phyloP scores from a whole-genome alignment of 129 eudicot genomes.

The Scalesia atractyloides region DNA sequence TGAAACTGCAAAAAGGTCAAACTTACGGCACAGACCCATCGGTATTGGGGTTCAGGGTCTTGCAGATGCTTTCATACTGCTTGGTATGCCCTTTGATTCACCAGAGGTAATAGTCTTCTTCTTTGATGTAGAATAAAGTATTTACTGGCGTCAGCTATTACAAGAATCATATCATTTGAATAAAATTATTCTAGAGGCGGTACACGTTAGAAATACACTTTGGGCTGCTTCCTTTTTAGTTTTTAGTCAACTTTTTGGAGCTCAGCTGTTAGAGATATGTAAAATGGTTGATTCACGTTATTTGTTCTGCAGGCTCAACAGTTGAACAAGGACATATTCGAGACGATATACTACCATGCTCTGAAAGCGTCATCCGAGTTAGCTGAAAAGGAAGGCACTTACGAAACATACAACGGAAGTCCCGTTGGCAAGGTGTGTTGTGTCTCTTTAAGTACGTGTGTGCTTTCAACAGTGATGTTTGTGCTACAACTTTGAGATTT shows the following conservation, averaged over 20 bases:
- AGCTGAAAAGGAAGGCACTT: constrained; percentile 81
- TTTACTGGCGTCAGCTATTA: not conserved
- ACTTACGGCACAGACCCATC: constrained; percentile 83
- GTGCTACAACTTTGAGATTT: no score
- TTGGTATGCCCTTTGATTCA: constrained; percentile 96
- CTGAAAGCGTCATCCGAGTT: constrained; percentile 83
- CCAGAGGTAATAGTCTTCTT: constrained; percentile 65
- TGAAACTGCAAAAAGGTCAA: constrained; percentile 90
- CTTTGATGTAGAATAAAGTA: no score
- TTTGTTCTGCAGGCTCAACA: constrained; percentile 73
- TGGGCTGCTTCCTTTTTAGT: no score
- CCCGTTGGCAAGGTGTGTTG: constrained; percentile 89
- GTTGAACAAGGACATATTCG: constrained; percentile 94
- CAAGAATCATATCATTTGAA: not conserved
- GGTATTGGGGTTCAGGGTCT: constrained; percentile 99
- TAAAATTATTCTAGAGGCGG: no score
- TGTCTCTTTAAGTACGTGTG: no score
- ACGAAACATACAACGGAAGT: constrained; percentile 75
- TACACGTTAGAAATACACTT: no score
- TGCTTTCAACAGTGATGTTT: not conserved
- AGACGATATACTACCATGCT: constrained; percentile 91
- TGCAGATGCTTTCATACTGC: constrained; percentile 92
- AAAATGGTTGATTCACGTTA: not conserved
- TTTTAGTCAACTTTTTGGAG: no score
- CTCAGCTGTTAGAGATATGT: no score